These are phyloP conservation scores for Quercus phellos DNA, from an alignment of 331 rosid species.

Conservation along the genomic window DNA sequence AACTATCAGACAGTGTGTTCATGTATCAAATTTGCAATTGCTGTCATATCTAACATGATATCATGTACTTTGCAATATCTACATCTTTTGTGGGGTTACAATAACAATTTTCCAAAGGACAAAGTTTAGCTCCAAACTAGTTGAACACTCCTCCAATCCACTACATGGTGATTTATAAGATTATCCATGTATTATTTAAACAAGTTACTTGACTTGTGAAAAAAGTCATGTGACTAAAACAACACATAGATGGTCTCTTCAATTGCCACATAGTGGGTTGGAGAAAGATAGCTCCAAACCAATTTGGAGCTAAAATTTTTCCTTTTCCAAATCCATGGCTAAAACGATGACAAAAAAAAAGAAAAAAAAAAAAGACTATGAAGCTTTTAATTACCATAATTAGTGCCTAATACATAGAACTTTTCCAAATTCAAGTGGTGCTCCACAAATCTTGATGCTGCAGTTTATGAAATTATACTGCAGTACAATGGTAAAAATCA, in stretches of 20 bases:
- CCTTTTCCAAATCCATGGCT: neutral
- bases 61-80: neutral
- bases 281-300: too few species aligned
- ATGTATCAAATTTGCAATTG: neutral
- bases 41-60: neutral
- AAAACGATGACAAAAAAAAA: neutral
- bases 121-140: too few species aligned
- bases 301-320: too few species aligned
- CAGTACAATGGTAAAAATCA: slow-evolving; percentile 84
- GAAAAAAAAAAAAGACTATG: neutral
- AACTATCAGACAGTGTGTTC: neutral
- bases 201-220: too few species aligned
- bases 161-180: too few species aligned
- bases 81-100: neutral
- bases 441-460: slow-evolving; percentile 95
- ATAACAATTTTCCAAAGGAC: neutral
- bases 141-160: too few species aligned
- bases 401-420: slow-evolving; percentile 92
- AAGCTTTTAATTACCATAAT: slow-evolving; percentile 56
- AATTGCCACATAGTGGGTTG: too few species aligned
- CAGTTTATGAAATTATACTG: slow-evolving; percentile 90
- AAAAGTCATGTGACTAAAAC: too few species aligned
- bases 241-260: too few species aligned
- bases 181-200: too few species aligned
- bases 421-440: slow-evolving; percentile 81